phyloP scores from a whole-genome alignment of 768 basidiomycete genomes.

The Tephrocybe sp. region DNA sequence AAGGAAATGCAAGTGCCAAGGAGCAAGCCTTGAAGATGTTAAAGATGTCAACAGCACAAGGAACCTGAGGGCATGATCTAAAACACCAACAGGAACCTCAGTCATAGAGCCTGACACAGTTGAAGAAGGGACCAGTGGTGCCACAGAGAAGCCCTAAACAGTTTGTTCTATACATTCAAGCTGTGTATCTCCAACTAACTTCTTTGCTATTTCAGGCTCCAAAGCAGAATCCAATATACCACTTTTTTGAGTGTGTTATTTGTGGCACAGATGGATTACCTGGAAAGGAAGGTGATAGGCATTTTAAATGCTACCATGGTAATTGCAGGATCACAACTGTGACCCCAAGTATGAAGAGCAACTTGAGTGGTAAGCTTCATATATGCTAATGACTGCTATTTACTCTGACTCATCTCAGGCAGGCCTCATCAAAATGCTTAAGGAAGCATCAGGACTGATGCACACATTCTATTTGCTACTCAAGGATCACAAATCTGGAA shows the following conservation, averaged over 20 bases:
- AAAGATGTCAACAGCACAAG: neutral
- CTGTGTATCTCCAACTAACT: neutral
- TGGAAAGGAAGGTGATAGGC: constrained; percentile 1
- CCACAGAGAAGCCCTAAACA: neutral
- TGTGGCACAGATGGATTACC: neutral
- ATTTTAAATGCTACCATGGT: constrained; percentile 7
- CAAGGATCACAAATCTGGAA: neutral
- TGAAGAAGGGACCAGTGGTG: too few species aligned
- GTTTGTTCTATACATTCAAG: neutral
- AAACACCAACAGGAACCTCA: neutral
- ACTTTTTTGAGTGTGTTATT: neutral
- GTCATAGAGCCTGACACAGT: neutral
- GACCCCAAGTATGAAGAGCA: constrained; percentile 5
- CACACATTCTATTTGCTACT: neutral
- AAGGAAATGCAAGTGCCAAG: neutral
- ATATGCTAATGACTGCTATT: neutral
- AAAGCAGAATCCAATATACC: constrained; percentile 1
- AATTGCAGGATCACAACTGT: constrained; percentile 1
- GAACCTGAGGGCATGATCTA: neutral
- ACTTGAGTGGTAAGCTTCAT: constrained; percentile 2
- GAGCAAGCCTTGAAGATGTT: too few species aligned
- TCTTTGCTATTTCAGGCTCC: neutral
- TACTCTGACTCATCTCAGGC: neutral
- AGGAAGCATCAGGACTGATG: neutral
- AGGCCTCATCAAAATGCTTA: constrained; percentile 1